These are phyloP conservation scores for Colletotrichum magnum DNA, from an alignment of 2,329 filamentous ascomycete genomes.

Conservation along the genomic window DNA sequence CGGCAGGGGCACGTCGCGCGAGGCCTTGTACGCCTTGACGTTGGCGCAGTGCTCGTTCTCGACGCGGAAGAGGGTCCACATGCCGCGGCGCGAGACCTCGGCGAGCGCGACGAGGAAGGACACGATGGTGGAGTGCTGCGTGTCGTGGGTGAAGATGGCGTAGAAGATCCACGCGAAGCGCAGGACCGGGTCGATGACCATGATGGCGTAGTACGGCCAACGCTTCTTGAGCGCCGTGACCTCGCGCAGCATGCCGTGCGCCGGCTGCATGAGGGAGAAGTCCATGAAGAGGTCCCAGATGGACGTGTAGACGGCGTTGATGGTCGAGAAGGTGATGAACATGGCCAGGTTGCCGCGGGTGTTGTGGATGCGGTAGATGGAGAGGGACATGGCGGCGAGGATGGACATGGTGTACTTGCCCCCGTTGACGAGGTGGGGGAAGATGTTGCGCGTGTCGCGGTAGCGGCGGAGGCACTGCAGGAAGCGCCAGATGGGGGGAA, in stretches of 20 bases:
- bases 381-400: constrained; percentile 81
- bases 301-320: constrained; percentile 87
- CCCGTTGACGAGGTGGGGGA: constrained; percentile 93
- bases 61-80: constrained; percentile 94
- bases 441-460: constrained; percentile 85
- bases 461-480: constrained; percentile 94
- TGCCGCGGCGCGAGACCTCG: constrained; percentile 86
- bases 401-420: constrained; percentile 94
- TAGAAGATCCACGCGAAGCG: constrained; percentile 97
- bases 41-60: constrained; percentile 98
- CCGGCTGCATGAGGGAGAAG: constrained; percentile 89
- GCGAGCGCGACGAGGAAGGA: constrained; percentile 85
- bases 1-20: constrained; percentile 87
- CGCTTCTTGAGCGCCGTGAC: constrained; percentile 83
- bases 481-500: constrained; percentile 92
- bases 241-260: constrained; percentile 79
- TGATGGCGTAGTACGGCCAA: constrained; percentile 90
- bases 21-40: constrained; percentile 90
- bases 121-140: constrained; percentile 86
- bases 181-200: constrained; percentile 85
- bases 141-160: constrained; percentile 82
- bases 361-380: constrained; percentile 83
- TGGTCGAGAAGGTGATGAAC: constrained; percentile 84
- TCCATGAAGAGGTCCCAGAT: constrained; percentile 98
- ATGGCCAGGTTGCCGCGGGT: constrained; percentile 71